Base-by-base conservation (phyloP, 2,329 filamentous ascomycete genomes). In the Cordyceps tenuipes region DNA sequence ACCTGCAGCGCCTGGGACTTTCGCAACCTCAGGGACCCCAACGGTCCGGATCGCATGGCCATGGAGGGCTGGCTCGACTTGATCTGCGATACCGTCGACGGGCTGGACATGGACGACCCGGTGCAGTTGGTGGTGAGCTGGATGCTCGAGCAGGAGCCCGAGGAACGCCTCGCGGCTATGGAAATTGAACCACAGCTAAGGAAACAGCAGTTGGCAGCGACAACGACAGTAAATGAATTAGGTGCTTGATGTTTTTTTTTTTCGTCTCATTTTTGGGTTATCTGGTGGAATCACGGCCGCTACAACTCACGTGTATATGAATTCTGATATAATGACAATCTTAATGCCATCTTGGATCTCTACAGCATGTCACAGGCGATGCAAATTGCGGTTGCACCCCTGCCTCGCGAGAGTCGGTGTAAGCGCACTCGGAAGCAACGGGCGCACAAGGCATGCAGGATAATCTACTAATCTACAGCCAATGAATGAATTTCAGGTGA, bases 391-490 rank as follows among this genome's bases (percentile, higher is more conserved):
- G 21, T 6, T 26, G 21, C 21, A 26, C 31, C 52, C 52, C 52
- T 46, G 53, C 41, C 12, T 10, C 29, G 29, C 17, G 9, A 17
- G 6, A 58, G 56, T 58, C 36, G 56, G 56, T 58, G 56, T 58
- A 48, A 58, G 36, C 46, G 54, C 31, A 48, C 29, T 21, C 10
- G 31, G 46, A 21, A 41, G 15, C 19, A 41, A 51, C 26, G 19
- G 36, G 44, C 47, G 39, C 34, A 51, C n/a, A n/a, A 29, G 15
- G n/a, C 6, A 58, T 51, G 56, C 56, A 58, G 5, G 10, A 47
- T 51, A 50, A 58, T 58, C 56, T 51, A 23, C 34, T 51, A 50
- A 58, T 58, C 56, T 51, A 23, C 34, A 58, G 48, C 56, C 56
- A 58, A 51, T 50, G n/a, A 31, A 23, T 34, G 29, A 26, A 29